Conservation (phyloP, 78 protist genomes). For the Trichosphaerium sp. region DNA sequence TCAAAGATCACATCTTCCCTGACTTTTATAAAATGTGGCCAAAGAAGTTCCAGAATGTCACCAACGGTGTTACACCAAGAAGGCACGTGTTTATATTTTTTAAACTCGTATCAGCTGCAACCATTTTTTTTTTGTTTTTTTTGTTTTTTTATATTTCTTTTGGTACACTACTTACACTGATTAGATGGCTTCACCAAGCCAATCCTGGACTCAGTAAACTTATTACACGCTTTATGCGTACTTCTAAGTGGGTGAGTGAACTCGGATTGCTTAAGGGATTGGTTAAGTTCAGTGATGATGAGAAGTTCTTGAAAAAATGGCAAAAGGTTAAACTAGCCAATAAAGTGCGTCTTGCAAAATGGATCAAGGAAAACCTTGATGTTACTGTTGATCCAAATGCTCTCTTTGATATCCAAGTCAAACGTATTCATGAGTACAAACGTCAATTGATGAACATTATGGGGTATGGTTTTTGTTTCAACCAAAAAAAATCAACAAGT, state of each 20-base stretch:
- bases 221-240: conserved; percentile 49
- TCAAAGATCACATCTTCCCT: conserved; percentile 57
- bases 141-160: no score
- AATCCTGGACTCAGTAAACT: conserved; percentile 64
- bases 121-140: no score
- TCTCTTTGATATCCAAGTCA: conserved; percentile 81
- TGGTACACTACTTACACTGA: no score
- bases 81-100: no score
- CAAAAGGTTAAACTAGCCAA: conserved; percentile 26
- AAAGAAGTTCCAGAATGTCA: conserved; percentile 76
- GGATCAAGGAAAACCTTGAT: conserved; percentile 42
- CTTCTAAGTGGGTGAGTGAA: conserved; percentile 65
- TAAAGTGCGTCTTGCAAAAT: conserved; percentile 68
- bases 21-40: conserved; percentile 71
- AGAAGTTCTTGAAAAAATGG: conserved; percentile 48
- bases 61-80: conserved; percentile 94
- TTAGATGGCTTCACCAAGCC: conserved; percentile 80
- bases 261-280: conserved; percentile 47
- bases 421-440: conserved; percentile 96
- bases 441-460: conserved; percentile 82
- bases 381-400: conserved; percentile 46
- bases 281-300: conserved; percentile 39
- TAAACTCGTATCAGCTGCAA: no score
- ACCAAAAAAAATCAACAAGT: no score
- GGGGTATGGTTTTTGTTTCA: no score